Evolutionary conservation across 2,329 filamentous ascomycete genomes (phyloP), one percentile per base, ranked within the genome.

Genomic region (Fusarium virguliforme): DNA sequence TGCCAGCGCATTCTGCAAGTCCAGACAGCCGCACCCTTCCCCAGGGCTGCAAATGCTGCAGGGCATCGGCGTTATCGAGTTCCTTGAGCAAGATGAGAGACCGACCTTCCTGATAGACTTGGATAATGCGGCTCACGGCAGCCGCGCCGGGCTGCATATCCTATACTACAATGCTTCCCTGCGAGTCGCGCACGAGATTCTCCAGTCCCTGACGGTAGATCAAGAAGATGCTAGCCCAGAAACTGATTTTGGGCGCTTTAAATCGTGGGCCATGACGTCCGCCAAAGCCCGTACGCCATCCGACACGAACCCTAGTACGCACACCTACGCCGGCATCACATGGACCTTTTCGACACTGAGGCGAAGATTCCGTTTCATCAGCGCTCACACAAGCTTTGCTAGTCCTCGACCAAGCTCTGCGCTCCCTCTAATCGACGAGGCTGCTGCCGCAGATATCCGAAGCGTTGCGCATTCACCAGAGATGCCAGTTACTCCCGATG

Each of bases 41-140:
- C 83, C 88, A 2, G 83, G 85, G 6, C 70, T 89, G 48, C 85
- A 89, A 57, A 82, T 89, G 56, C 83, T 95, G 5, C 88, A 88
- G 43, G 87, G 87, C 28, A 84, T 94, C 57, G 90, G 91, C 26
- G 86, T 94, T 9, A 81, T 91, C 22, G 93, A 95, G 78, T 82
- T 95, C 40, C 80, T 96, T 41, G 92, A 95, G 76, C 88, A 92
- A 71, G 93, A 96, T 77, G 88, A 91, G 55, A 85, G 93, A 51
- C 93, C 92, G 3, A 93, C 91, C 0, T 94, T 95, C 74, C 86
- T 95, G 43, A 84, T 95, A 35, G 92, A 95, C 74, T 81, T 93
- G 56, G 83, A 84, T 8, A 88, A 91, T 74, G 79, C 84, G 1
- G 79, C 81, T n/a, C 91, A 90, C 72, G 85, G 84, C 51, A 82